These are phyloP conservation scores for Herpetomonas samuelpessoai DNA, from an alignment of 208 protist species.

Conservation along the genomic window DNA sequence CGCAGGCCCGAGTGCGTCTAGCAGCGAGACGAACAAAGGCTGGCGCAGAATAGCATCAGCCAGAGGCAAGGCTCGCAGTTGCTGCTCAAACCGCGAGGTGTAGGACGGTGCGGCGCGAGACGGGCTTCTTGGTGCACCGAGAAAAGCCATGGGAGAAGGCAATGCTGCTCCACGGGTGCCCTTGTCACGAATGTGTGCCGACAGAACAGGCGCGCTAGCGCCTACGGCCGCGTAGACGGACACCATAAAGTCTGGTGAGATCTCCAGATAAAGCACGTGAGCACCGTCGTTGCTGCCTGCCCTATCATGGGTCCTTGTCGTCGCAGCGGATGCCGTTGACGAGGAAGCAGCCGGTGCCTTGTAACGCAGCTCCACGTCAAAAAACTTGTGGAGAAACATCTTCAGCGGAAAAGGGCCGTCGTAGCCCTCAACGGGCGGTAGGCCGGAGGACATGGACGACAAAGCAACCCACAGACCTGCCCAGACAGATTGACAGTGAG, in stretches of 20 bases:
- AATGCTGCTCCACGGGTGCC: no score
- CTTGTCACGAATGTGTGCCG: no score
- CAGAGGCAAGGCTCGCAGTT: slow-evolving; percentile 21
- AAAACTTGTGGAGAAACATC: slow-evolving; percentile 42
- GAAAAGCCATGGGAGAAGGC: no score
- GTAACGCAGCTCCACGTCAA: slow-evolving; percentile 35
- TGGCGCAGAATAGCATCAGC: slow-evolving; percentile 35
- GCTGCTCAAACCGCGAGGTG: no score
- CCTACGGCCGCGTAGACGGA: neutral
- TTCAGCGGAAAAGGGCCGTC: slow-evolving; percentile 46
- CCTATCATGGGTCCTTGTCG: no score
- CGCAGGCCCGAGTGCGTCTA: slow-evolving; percentile 31
- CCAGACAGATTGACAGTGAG: neutral
- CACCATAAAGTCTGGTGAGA: neutral
- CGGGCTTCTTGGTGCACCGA: no score
- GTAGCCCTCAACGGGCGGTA: slow-evolving; percentile 46
- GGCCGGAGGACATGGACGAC: slow-evolving; percentile 32
- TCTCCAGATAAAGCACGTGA: neutral
- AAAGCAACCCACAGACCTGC: neutral
- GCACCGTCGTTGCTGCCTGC: no score
- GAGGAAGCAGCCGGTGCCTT: no score
- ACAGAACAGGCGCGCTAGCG: neutral
- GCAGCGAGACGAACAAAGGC: slow-evolving; percentile 38
- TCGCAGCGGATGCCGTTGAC: no score
- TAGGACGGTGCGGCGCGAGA: no score